Percentiles rank a stretch among this genome's conserved stretches.
Conservation (phyloP, 2,329 filamentous ascomycete species). For the Aureobasidium leucospermi region DNA sequence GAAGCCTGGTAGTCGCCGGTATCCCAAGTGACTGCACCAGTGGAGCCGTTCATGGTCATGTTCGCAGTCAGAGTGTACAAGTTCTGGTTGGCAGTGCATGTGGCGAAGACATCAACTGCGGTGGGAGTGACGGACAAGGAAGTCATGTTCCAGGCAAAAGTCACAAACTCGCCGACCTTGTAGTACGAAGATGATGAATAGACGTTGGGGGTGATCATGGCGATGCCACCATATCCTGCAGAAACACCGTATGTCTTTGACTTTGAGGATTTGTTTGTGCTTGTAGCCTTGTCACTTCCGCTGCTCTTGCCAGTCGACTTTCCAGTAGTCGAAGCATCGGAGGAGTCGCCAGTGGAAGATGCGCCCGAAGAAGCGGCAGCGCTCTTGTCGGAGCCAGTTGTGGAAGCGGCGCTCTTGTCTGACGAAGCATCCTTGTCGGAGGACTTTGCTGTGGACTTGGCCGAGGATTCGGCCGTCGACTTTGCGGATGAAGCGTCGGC, state of each 20-base stretch:
- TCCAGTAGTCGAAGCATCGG: conserved; percentile 14
- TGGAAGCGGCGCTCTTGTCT: conserved; percentile 14
- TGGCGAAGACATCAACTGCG: conserved; percentile 54
- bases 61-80: conserved; percentile 58
- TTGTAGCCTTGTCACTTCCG: conserved; percentile 17
- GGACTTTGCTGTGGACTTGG: conserved; percentile 16
- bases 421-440: conserved; percentile 3
- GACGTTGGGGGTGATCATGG: conserved; percentile 52
- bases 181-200: conserved; percentile 47
- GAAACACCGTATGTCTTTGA: conserved; percentile 42
- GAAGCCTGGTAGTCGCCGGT: conserved; percentile 47
- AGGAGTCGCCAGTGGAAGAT: conserved; percentile 18
- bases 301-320: conserved; percentile 14
- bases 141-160: conserved; percentile 64
- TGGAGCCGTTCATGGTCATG: conserved; percentile 38
- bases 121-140: conserved; percentile 52
- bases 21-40: conserved; percentile 53
- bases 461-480: conserved; percentile 19
- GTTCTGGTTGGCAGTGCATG: conserved; percentile 50
- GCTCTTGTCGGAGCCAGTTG: conserved; percentile 18
- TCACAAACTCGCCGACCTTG: conserved; percentile 53
- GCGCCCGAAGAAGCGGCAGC: conserved; percentile 13
- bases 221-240: conserved; percentile 51
- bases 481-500: conserved; percentile 19
- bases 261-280: conserved; percentile 20